Evolutionary conservation across 2,329 filamentous ascomycete species (phyloP).

Genomic region (Pleoardoris graminearum): DNA sequence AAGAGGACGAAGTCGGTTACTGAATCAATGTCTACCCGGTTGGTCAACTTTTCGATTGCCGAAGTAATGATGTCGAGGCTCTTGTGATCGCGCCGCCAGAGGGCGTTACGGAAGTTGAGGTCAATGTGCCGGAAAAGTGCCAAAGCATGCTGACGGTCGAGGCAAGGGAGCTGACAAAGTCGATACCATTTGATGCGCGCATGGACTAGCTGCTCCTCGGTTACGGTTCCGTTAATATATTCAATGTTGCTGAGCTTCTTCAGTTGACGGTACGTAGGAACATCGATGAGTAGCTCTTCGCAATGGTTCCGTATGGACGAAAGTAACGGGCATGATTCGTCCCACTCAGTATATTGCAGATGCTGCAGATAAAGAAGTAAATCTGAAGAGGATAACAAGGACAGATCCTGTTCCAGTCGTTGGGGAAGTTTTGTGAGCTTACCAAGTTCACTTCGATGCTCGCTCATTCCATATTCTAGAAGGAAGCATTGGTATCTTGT

Average conservation of each 20-base stretch:
- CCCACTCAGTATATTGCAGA: constrained; percentile 37
- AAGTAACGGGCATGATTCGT: constrained; percentile 36
- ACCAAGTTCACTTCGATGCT: constrained; percentile 15
- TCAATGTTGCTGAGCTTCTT: constrained; percentile 44
- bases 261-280: constrained; percentile 42
- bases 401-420: constrained; percentile 39
- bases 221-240: constrained; percentile 34
- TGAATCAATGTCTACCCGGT: constrained; percentile 29
- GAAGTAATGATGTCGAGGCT: constrained; percentile 36
- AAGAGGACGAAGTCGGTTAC: constrained; percentile 59
- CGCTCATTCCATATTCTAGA: constrained; percentile 31
- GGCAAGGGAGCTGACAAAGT: constrained; percentile 28
- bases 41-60: constrained; percentile 30
- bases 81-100: constrained; percentile 36
- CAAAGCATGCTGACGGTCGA: constrained; percentile 30
- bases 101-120: constrained; percentile 28
- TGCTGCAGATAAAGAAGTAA: constrained; percentile 41
- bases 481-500: constrained; percentile 44
- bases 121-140: constrained; percentile 40
- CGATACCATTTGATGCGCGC: constrained; percentile 43
- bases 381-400: constrained; percentile 39
- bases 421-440: constrained; percentile 24
- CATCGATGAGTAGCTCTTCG: constrained; percentile 40
- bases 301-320: constrained; percentile 31
- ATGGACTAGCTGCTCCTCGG: constrained; percentile 36